Percentiles rank a stretch among this genome's conserved stretches.
Evolutionary conservation across 2,329 filamentous ascomycete genomes (phyloP).

Genomic region (Alternaria postmessia): DNA sequence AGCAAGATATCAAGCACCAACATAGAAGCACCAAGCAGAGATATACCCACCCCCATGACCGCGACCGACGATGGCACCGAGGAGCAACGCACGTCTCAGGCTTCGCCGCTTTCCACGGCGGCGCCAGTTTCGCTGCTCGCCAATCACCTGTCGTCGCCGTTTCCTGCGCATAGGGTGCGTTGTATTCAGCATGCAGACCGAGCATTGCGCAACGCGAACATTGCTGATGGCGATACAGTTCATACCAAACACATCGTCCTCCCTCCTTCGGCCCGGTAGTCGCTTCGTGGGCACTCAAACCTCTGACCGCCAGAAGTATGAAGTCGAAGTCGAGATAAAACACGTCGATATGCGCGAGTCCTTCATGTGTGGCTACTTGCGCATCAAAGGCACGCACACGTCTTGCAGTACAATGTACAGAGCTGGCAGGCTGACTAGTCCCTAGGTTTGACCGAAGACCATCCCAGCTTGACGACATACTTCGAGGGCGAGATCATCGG

Average conservation of each 20-base stretch:
- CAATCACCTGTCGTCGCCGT: constrained; percentile 43
- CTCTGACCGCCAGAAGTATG: constrained; percentile 91
- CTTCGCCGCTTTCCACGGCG: constrained; percentile 43
- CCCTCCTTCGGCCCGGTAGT: constrained; percentile 85
- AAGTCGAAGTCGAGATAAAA: constrained; percentile 96
- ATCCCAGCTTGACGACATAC: constrained; percentile 96
- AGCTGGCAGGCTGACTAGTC: constrained; percentile 22
- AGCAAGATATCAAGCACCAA: constrained; percentile 42
- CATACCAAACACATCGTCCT: constrained; percentile 81
- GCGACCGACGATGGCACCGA: constrained; percentile 46
- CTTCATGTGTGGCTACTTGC: constrained; percentile 91
- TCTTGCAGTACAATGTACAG: neutral
- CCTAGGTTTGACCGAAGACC: constrained; percentile 88
- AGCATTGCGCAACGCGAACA: neutral
- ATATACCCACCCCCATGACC: constrained; percentile 51
- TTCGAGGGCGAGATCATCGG: constrained; percentile 99
- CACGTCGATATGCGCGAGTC: constrained; percentile 94
- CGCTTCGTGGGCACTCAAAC: constrained; percentile 90
- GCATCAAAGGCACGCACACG: constrained; percentile 79
- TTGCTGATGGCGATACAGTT: constrained; percentile 60
- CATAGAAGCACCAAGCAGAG: constrained; percentile 46
- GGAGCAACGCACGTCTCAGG: constrained; percentile 46
- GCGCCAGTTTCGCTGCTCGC: constrained; percentile 34
- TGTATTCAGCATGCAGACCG: neutral
- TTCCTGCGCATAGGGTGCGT: constrained; percentile 47